Conservation (phyloP, 2,329 filamentous ascomycete species). For the Metarhizium sp. region DNA sequence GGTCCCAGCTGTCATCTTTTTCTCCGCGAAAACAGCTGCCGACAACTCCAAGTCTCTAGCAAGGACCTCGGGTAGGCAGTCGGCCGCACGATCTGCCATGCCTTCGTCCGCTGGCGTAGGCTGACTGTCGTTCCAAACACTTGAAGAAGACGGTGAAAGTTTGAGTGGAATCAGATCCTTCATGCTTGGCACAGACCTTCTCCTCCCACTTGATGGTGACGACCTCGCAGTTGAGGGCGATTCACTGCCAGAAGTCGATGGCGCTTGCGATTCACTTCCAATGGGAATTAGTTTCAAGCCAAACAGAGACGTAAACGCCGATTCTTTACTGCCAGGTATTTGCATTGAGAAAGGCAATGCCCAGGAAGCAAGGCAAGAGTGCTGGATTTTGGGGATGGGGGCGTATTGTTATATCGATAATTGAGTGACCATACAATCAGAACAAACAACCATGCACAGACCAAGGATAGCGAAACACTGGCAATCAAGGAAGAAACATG, state of each 20-base stretch:
- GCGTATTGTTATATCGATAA: conserved; percentile 5
- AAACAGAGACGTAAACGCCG: conserved; percentile 4
- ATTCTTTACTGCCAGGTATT: conserved; percentile 1
- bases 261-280: background rate
- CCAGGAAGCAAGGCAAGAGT: conserved; percentile 4
- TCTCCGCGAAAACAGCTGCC: conserved; percentile 36
- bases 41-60: conserved; percentile 43
- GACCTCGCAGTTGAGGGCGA: conserved; percentile 9
- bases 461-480: background rate
- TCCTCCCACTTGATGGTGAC: conserved; percentile 13
- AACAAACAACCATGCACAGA: conserved; percentile 1
- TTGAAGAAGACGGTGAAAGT: conserved; percentile 19
- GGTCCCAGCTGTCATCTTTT: conserved; percentile 42
- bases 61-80: conserved; percentile 47
- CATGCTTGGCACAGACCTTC: conserved; percentile 30
- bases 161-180: conserved; percentile 28
- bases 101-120: conserved; percentile 14
- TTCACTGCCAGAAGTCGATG: conserved; percentile 1
- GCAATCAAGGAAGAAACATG: background rate
- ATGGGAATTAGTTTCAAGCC: background rate
- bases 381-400: conserved; percentile 2
- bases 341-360: conserved; percentile 5
- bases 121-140: conserved; percentile 10
- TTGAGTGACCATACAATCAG: background rate
- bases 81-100: conserved; percentile 22